These are phyloP conservation scores for Mycena amicta DNA, from an alignment of 768 basidiomycete genomes.

Conservation along the genomic window DNA sequence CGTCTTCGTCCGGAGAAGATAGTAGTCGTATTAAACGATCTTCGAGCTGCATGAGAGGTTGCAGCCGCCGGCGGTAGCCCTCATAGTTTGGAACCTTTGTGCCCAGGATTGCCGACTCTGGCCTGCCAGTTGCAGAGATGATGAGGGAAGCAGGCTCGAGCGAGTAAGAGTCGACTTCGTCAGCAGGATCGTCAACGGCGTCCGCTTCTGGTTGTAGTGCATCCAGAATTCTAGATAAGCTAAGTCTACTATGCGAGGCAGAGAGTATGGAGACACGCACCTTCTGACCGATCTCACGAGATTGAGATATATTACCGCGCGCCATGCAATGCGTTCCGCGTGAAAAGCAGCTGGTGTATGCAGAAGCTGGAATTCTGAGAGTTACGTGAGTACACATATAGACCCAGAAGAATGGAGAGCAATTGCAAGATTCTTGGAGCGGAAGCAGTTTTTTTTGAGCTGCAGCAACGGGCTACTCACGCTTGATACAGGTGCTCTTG, in stretches of 20 bases:
- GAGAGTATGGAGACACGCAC: slow-evolving; percentile 38
- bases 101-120: slow-evolving; percentile 52
- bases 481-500: slow-evolving; percentile 86
- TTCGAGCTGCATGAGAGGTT: slow-evolving; percentile 72
- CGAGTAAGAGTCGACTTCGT: slow-evolving; percentile 38
- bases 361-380: slow-evolving; percentile 79
- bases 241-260: slow-evolving; percentile 20
- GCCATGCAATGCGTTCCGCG: slow-evolving; percentile 83
- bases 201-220: slow-evolving; percentile 70
- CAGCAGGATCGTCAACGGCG: slow-evolving; percentile 59
- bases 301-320: slow-evolving; percentile 87
- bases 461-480: slow-evolving; percentile 50
- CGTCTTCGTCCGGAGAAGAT: slow-evolving; percentile 71
- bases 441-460: background rate
- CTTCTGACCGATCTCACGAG: slow-evolving; percentile 80
- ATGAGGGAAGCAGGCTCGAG: slow-evolving; percentile 54
- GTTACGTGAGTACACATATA: slow-evolving; percentile 12
- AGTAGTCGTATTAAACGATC: slow-evolving; percentile 68
- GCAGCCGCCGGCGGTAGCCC: slow-evolving; percentile 59
- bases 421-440: slow-evolving; percentile 11
- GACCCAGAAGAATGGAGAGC: slow-evolving; percentile 14
- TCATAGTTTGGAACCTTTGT: slow-evolving; percentile 63
- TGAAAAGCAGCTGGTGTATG: slow-evolving; percentile 78
- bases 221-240: slow-evolving; percentile 63
- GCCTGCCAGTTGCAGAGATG: slow-evolving; percentile 52